Evolutionary conservation across 768 basidiomycete species (phyloP), one percentile per base, ranked within the genome.

Genomic region (Hypholoma sublateritium): DNA sequence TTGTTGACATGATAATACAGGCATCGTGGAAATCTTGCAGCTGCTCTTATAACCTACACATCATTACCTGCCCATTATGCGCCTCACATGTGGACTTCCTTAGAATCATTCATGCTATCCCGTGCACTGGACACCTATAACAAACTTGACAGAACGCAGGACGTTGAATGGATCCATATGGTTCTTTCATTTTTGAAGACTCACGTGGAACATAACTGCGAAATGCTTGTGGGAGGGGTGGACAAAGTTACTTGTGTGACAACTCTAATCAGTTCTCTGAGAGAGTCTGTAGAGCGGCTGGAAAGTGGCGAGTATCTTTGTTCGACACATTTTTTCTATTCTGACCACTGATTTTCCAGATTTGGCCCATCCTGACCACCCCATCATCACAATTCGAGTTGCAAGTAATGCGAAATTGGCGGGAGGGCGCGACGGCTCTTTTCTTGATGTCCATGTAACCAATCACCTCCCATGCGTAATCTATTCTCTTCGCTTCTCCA

Each of bases 1-100:
- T 16, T 42, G 46, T 46, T 58, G 34, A 37, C 24, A 41, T 54
- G 24, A 22, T 36, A 28, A 13, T 50, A 45, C 59, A 95, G 93
- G 5, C 81, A 88, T 69, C 88, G 92, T 35, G 81, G 80, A 35
- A 84, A 84, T 14, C 73, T 87, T 28, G 69, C 75, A 5, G 77
- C 75, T 17, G 92, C 93, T 4, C 75, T 91, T 22, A 76, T 82
- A 21, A 85, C 88, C 41, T 95, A 85, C 67, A 80, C 84, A 0
- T 89, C 89, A 2, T 78, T 96, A n/a, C 89, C 93, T 0, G 89
- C 88, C 9, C 91, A 93, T 65, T 94, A 93, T 69, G 84, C 87
- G 0, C 89, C 89, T 6, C 87, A 91, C 67, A 79, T 79, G 66
- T 95, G 93, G 93, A 81, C 84, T 22, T 87, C 87, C 8, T 72